Evolutionary conservation across 192 early-diverging fungal genomes (phyloP), one percentile per base, ranked within the genome.

Genomic region (Geranomyces variabilis): DNA sequence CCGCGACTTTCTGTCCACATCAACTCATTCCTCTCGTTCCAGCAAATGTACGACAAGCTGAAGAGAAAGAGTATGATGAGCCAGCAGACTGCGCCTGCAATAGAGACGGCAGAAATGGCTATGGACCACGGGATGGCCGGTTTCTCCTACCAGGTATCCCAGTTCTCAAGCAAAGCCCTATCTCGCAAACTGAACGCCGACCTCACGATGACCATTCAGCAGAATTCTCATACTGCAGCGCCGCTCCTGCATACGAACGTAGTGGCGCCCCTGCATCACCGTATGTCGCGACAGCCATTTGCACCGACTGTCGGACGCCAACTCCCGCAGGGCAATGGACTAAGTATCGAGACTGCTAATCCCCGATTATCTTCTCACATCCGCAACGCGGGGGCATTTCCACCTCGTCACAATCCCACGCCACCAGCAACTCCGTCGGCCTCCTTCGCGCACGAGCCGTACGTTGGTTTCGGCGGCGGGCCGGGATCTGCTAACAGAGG

Each of bases 1-100:
- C 15, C 55, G 3, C 53, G 21, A 24, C 63, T 41, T 28, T 49
- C 59, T 41, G 53, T n/a, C n/a, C n/a, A n/a, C n/a, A n/a, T n/a
- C n/a, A n/a, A n/a, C 55, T 29, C 17, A 28, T 34, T 8, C 6
- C 26, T 7, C 19, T 55, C 51, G 4, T 9, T 21, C 15, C 29
- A 77, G 77, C 8, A 41, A 17, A 65, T 81, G 73, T 81, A 81
- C 63, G 80, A 81, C 69, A 80, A 80, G 46, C 34, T 81, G n/a
- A 81, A 80, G 51, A 58, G 79, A 0, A 21, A 48, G 13, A 80
- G 69, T 49, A 46, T 79, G 26, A 43, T 76, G 48, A n/a, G 3
- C 15, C 66, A 71, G 47, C 69, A 60, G 71, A 55, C 19, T 30
- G 34, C 10, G 36, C 3, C 36, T 41, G 36, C 36, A 41, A 41